Conservation (phyloP, 768 basidiomycete species). For the Hygrophorus russula region DNA sequence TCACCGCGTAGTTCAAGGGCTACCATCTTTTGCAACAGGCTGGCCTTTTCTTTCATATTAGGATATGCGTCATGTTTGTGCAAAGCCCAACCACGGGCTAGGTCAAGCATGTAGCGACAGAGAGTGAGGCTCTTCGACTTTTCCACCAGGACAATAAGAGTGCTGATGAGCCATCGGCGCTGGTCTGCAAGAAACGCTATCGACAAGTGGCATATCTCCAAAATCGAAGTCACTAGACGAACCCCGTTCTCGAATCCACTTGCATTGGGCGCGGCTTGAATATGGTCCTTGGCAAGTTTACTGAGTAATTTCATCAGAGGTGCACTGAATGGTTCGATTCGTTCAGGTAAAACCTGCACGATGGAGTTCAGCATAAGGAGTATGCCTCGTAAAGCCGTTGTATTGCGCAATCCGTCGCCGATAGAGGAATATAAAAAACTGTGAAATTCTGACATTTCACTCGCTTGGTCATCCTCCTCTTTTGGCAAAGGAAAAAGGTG, state of each 20-base stretch:
- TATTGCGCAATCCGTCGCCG: conserved; percentile 68
- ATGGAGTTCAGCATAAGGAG: conserved; percentile 83
- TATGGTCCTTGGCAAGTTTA: conserved; percentile 83
- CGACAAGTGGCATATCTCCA: conserved; percentile 77
- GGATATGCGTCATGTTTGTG: conserved; percentile 78
- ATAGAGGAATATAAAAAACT: conserved; percentile 65
- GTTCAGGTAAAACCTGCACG: conserved; percentile 68
- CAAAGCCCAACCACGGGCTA: conserved; percentile 85
- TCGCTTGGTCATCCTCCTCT: conserved; percentile 66
- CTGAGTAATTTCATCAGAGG: conserved; percentile 75
- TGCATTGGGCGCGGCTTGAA: conserved; percentile 38
- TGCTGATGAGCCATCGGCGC: conserved; percentile 67
- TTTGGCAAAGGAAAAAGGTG: conserved; percentile 67
- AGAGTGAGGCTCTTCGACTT: conserved; percentile 75
- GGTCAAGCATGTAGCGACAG: conserved; percentile 77
- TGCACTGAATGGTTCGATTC: conserved; percentile 69
- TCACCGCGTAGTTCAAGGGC: conserved; percentile 73
- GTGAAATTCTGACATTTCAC: conserved; percentile 70
- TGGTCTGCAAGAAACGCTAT: conserved; percentile 82
- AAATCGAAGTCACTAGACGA: conserved; percentile 60
- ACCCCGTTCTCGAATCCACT: conserved; percentile 48
- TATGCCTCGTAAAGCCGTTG: conserved; percentile 62
- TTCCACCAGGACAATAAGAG: conserved; percentile 73
- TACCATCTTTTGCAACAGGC: conserved; percentile 79
- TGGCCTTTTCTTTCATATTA: conserved; percentile 92